Evolutionary conservation across 139 green algal species (phyloP).

Genomic region (Chlamydomonas sphaeroides): DNA sequence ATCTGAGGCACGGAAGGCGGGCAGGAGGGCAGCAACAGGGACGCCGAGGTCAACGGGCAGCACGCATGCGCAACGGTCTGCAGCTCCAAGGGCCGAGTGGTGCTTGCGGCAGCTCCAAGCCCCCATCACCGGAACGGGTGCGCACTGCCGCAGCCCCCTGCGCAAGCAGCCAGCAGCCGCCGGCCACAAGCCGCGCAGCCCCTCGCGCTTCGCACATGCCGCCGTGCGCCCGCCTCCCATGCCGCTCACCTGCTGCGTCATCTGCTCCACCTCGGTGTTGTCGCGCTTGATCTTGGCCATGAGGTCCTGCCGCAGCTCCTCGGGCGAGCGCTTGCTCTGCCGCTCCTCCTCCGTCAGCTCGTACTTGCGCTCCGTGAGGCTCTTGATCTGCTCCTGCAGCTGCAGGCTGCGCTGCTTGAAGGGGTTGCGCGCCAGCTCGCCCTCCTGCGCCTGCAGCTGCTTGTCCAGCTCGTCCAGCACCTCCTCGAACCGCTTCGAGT

Average conservation of each 20-base stretch:
- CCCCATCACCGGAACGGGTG: no score
- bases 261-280: slow-evolving; percentile 68
- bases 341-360: slow-evolving; percentile 73
- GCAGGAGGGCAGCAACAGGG: background rate
- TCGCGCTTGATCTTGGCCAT: slow-evolving; percentile 78
- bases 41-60: no score
- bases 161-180: no score
- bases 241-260: slow-evolving; percentile 40
- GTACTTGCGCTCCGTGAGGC: slow-evolving; percentile 66
- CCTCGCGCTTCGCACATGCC: background rate
- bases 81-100: no score
- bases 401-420: slow-evolving; percentile 75
- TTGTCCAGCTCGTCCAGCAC: slow-evolving; percentile 62
- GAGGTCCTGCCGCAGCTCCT: slow-evolving; percentile 72
- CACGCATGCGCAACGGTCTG: no score
- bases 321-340: slow-evolving; percentile 59
- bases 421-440: slow-evolving; percentile 68
- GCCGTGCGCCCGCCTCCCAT: background rate
- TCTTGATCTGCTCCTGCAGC: slow-evolving; percentile 68
- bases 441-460: slow-evolving; percentile 56
- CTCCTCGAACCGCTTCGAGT: slow-evolving; percentile 61
- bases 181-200: no score
- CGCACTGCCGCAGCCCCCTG: no score
- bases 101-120: no score
- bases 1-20: slow-evolving; percentile 4